Evolutionary conservation across 495 filamentous ascomycete species (phyloP).

Genomic region (Endocarpon pusillum): DNA sequence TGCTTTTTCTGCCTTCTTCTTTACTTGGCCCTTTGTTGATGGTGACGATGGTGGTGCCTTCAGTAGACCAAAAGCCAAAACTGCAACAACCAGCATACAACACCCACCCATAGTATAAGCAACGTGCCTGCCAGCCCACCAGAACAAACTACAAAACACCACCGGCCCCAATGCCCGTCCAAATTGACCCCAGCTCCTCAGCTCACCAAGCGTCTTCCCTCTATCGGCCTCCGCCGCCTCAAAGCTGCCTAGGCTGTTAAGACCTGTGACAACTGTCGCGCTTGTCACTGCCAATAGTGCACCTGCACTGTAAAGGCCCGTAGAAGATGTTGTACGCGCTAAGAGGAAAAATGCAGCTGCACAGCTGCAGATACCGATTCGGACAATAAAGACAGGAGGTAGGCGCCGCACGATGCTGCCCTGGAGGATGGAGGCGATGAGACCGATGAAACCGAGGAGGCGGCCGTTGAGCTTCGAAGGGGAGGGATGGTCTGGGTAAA

Average conservation of each 20-base stretch:
- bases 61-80: conserved; percentile 52
- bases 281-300: conserved; percentile 71
- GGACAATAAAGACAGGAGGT: conserved; percentile 59
- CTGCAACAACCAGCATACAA: conserved; percentile 58
- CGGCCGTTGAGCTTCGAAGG: conserved; percentile 62
- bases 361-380: conserved; percentile 62
- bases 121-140: conserved; percentile 85
- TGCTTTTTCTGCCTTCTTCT: too few species aligned
- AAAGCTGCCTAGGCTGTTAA: conserved; percentile 83
- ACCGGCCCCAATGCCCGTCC: conserved; percentile 76
- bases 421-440: conserved; percentile 82
- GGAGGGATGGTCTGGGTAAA: conserved; percentile 47
- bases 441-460: conserved; percentile 82
- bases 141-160: conserved; percentile 90
- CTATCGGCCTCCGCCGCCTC: conserved; percentile 67
- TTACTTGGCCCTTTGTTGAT: too few species aligned
- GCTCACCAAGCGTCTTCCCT: conserved; percentile 68
- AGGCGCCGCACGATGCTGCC: conserved; percentile 68
- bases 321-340: conserved; percentile 42
- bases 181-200: conserved; percentile 74
- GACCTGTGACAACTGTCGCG: conserved; percentile 82
- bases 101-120: conserved; percentile 68
- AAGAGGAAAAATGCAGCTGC: conserved; percentile 67
- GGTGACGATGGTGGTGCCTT: conserved; percentile 28
- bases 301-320: conserved; percentile 61